These are phyloP conservation scores for Colletotrichum sansevieriae DNA, from an alignment of 2,329 filamentous ascomycete species.

Conservation along the genomic window DNA sequence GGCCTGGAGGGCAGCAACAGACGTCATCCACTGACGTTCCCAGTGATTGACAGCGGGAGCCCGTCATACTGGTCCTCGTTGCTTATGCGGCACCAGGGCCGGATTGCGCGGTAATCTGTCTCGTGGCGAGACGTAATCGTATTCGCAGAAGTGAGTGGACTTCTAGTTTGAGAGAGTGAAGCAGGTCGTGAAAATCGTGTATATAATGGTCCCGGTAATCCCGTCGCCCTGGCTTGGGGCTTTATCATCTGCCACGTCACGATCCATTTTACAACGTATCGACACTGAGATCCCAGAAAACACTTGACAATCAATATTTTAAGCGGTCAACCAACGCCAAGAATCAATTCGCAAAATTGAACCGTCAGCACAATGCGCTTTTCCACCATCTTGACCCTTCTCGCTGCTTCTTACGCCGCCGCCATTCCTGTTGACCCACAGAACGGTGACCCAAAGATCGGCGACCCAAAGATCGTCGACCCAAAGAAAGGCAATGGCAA, in stretches of 20 bases:
- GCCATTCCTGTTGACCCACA: conserved; percentile 6
- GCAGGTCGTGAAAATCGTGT: neutral
- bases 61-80: conserved; percentile 6
- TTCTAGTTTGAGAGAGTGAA: neutral
- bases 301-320: too few relatives aligned
- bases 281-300: too few relatives aligned
- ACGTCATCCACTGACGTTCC: conserved; percentile 20
- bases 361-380: conserved; percentile 49
- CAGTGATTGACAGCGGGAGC: conserved; percentile 18
- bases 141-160: conserved; percentile 14
- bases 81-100: neutral
- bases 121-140: conserved; percentile 16
- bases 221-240: neutral
- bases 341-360: neutral
- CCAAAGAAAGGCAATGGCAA: neutral
- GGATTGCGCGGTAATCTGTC: neutral
- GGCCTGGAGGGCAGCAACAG: neutral
- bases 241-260: neutral
- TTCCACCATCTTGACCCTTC: conserved; percentile 33
- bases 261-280: fast-evolving
- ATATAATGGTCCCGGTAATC: neutral
- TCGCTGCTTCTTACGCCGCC: conserved; percentile 13
- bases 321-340: too few relatives aligned
- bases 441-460: neutral
- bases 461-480: neutral